Evolutionary conservation across 345 rosid species (phyloP), one percentile per base, ranked within the genome.

Genomic region (Theobroma cacao): DNA sequence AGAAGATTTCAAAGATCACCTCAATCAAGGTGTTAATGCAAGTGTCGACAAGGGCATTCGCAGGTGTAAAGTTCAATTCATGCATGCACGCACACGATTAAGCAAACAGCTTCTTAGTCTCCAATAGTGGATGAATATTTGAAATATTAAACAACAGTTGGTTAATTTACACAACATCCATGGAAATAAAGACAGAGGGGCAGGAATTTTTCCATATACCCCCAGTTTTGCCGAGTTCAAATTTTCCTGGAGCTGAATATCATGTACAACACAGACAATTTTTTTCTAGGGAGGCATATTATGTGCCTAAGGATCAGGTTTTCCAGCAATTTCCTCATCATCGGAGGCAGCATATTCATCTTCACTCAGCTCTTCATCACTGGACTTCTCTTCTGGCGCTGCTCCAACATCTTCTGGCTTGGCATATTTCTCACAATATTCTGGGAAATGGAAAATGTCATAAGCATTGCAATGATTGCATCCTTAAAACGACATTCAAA

Each of bases 311-410:
- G 97, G 98, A 85, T 93, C 97, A 26, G 91, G 91, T 87, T 93
- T 87, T 78, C 97, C 98, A 3, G 90, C 93, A n/a, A 95, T 79
- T 73, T 87, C 88, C 6, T 93, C 94, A 10, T 93, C 94, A 48
- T 87, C 90, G 2, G 72, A 70, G 47, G 97, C 90, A 22, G 71
- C 89, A 71, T 85, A 91, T 41, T 95, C 98, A 36, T 89, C 97
- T 80, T 89, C 97, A 22, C 93, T 95, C 84, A 93, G 78, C 80
- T 95, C 98, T 75, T 93, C 98, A 33, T 93, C 98, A 6, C 98
- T 93, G 13, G 97, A 93, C 59, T 86, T 86, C 50, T 92, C 94
- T 76, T 91, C 97, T 18, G 79, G 71, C 20, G 78, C 91, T 12
- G 78, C 80, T 14, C 89, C 86, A 8, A 80, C 69, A 45, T 95